These are phyloP conservation scores for Potentilla sterilis DNA, from an alignment of 306 rosid genomes.

Conservation along the genomic window DNA sequence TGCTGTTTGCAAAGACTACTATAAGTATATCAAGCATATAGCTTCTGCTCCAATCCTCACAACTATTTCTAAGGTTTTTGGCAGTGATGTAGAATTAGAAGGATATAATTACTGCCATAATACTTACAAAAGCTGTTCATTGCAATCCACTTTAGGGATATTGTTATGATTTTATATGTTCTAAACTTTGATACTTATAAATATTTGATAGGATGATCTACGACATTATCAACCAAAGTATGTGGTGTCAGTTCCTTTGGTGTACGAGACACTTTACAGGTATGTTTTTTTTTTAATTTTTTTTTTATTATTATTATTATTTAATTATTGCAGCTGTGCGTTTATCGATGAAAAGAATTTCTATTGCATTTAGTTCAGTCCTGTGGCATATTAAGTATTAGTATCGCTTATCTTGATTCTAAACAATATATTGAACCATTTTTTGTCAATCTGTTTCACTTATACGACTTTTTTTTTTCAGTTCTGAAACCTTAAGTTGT, in stretches of 20 bases:
- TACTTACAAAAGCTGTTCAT: not conserved
- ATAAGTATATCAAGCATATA: not conserved
- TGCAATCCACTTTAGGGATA: not conserved
- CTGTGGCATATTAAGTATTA: not conserved
- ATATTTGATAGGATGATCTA: constrained; percentile 63
- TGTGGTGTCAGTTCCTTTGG: constrained; percentile 84
- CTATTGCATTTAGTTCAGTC: not conserved
- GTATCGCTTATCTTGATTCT: not conserved
- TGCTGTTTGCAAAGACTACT: constrained; percentile 8
- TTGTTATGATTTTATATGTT: not conserved
- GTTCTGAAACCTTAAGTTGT: not conserved
- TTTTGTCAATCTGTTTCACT: not conserved
- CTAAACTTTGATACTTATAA: constrained; percentile 12
- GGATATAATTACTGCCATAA: not conserved
- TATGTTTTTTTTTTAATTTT: constrained; percentile 26
- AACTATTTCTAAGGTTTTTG: not conserved
- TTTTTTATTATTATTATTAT: not conserved
- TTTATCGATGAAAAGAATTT: not conserved
- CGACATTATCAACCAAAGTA: constrained; percentile 64
- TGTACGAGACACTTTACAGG: constrained; percentile 92
- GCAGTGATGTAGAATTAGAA: not conserved
- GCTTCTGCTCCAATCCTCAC: not conserved
- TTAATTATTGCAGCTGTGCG: not conserved
- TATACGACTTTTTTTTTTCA: not conserved
- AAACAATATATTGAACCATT: too few relatives aligned